Evolutionary conservation across 768 basidiomycete genomes (phyloP), one percentile per base, ranked within the genome.

Genomic region (Postia placenta): DNA sequence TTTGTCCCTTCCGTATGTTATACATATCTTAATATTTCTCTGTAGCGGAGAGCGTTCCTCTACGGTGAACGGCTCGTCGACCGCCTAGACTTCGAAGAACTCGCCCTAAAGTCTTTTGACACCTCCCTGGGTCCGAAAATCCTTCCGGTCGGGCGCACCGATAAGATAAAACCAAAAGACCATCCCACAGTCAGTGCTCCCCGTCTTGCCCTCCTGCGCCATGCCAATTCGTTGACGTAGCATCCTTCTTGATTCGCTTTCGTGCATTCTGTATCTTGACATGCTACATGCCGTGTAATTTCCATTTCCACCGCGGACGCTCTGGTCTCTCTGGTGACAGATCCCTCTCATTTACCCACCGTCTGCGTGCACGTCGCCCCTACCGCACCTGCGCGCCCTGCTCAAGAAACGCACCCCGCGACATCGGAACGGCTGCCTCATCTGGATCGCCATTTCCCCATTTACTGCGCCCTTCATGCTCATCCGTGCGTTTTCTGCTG

Each of bases 1-100:
- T n/a, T 9, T 35, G 33, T n/a, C n/a, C n/a, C n/a, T n/a, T 35
- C n/a, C n/a, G 33, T 9, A n/a, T 35, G n/a, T n/a, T 35, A 9
- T 35, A 9, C 33, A 9, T 35, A n/a, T 9, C 33, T 17, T 36
- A 23, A 28, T 22, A 14, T 19, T 6, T 42, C 38, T 41, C 53
- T 1, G n/a, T 53, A 90, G 87, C 63, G 78, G 23, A 79, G 73
- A 62, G 68, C 78, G 11, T 85, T 80, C 60, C 66, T 75, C 54
- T 67, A 74, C 33, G 88, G 88, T 22, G 83, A 88, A 67, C 77
- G 77, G 19, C 62, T 88, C 1, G 71, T 83, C 19, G 84, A 89
- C 64, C 72, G 76, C 19, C 70, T 89, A 52, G 89, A 89, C 44
- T 90, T 89, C 55, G 89, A 91, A 64, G 88, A 92, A 63, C 71